A percentile compares a stretch with the other conserved stretches of the same genome.
phyloP scores from a whole-genome alignment of 805 yeast species.

The Candida ovalis region DNA sequence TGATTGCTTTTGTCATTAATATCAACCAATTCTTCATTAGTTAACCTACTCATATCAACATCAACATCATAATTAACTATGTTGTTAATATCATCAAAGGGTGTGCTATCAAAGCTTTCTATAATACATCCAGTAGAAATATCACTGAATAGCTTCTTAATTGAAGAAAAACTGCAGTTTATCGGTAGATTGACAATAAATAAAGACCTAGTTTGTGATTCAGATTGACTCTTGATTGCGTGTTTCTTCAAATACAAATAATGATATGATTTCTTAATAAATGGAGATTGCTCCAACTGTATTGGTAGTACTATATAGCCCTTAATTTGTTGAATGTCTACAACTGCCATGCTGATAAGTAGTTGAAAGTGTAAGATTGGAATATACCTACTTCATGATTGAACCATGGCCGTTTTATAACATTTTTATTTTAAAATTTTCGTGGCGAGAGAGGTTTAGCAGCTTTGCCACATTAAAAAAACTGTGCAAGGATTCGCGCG shows the following conservation, averaged over 20 bases:
- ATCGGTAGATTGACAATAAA: constrained; percentile 78
- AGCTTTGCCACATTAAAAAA: not conserved
- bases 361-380: too few relatives aligned
- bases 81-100: constrained; percentile 29
- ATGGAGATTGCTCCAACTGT: constrained; percentile 32
- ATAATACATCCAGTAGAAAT: constrained; percentile 65
- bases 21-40: constrained; percentile 45
- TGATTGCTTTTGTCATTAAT: constrained; percentile 33
- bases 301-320: constrained; percentile 56
- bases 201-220: constrained; percentile 51
- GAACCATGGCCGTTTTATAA: too few relatives aligned
- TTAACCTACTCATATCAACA: constrained; percentile 53
- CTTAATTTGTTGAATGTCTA: constrained; percentile 41
- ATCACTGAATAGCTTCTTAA: constrained; percentile 55
- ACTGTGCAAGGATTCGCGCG: not conserved
- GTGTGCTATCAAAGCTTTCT: constrained; percentile 35
- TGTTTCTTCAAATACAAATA: constrained; percentile 68
- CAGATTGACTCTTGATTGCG: constrained; percentile 37
- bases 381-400: too few relatives aligned
- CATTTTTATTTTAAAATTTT: not conserved
- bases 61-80: constrained; percentile 36
- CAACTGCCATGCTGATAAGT: not conserved
- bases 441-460: too few relatives aligned
- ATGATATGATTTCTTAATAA: constrained; percentile 37
- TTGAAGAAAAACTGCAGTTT: constrained; percentile 44